Base-by-base conservation (phyloP, 2,329 filamentous ascomycete species). In the Aspergillus fumigatus region DNA sequence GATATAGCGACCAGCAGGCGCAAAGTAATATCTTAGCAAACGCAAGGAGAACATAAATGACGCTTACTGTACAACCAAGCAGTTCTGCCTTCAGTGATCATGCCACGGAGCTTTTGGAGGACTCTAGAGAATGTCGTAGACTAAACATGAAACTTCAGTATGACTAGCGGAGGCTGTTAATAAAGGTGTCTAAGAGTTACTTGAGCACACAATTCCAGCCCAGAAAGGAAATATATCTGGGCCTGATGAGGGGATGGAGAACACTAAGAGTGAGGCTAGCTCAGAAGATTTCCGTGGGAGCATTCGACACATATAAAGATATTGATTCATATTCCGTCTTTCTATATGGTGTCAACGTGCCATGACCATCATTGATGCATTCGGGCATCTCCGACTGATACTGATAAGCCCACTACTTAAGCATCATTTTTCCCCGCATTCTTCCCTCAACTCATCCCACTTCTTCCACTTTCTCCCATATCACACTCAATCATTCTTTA, bases 221-320 rank as follows among this genome's bases (percentile, higher is more conserved):
- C 4, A 35, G 32, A 38, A 17, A 17, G 32, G 32, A 38, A 14
- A 38, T 38, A 38, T 38, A 14, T 38, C 17, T 17, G 7, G 32
- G 17, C 4, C 2, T 17, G 14, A 17, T 38, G 14, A 6, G 32
- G 32, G 32, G 14, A 17, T 38, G 14, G 5, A 38, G 14, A 17
- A 38, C 17, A 35, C 5, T 3, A 17, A 6, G 32, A 38, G 14
- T 17, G 14, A 7, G 14, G 14, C 32, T 38, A 6, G 14, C 8
- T 17, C 14, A 17, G 32, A 38, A 14, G 32, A 6, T 7, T 17
- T 35, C 32, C 7, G 14, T 38, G 32, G 32, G 29, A 32, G 32
- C 17, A 9, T 17, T 77, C 72, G 52, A 77, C 62, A 38, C 32
- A 7, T 17, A 17, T 17, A 17, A 38, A 7, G 32, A 7, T 38